These are phyloP conservation scores for Coprinellus aureogranulatus DNA, from an alignment of 768 basidiomycete genomes.

Conservation along the genomic window DNA sequence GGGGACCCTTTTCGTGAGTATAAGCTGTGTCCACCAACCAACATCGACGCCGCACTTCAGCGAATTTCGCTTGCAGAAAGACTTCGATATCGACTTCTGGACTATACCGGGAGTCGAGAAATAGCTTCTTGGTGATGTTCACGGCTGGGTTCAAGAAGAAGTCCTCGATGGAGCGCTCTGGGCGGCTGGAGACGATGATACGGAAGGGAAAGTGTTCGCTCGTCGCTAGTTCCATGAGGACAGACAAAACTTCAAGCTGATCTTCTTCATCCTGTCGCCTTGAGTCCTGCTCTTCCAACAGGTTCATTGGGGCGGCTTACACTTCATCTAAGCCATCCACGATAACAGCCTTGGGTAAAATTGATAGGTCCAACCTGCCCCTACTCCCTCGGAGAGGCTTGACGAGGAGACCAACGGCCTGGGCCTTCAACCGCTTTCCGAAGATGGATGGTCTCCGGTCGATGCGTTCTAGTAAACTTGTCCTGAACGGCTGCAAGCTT, in stretches of 20 bases:
- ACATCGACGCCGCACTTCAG: neutral
- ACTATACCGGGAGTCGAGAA: neutral
- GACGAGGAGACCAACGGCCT: too few species aligned
- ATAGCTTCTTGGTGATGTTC: neutral
- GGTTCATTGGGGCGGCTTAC: too few species aligned
- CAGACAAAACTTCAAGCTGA: neutral
- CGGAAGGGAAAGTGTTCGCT: slow-evolving; percentile 8
- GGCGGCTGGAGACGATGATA: slow-evolving; percentile 16
- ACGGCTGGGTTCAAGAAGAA: neutral
- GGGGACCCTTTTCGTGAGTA: too few species aligned
- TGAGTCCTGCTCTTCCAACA: neutral
- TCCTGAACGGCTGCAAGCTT: neutral
- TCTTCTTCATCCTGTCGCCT: neutral
- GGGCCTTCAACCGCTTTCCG: too few species aligned
- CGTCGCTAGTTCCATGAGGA: slow-evolving; percentile 9
- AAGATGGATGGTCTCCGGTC: too few species aligned
- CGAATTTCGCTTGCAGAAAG: neutral
- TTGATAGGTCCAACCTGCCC: too few species aligned
- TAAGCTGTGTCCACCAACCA: too few species aligned
- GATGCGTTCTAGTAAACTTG: too few species aligned
- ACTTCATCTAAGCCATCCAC: too few species aligned
- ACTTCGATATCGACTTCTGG: neutral
- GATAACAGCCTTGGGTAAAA: too few species aligned
- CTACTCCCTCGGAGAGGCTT: too few species aligned
- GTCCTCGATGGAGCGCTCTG: neutral